Percentiles rank a stretch among this genome's conserved stretches.
These are phyloP conservation scores for Candida alai DNA, from an alignment of 805 yeast species.

Conservation along the genomic window DNA sequence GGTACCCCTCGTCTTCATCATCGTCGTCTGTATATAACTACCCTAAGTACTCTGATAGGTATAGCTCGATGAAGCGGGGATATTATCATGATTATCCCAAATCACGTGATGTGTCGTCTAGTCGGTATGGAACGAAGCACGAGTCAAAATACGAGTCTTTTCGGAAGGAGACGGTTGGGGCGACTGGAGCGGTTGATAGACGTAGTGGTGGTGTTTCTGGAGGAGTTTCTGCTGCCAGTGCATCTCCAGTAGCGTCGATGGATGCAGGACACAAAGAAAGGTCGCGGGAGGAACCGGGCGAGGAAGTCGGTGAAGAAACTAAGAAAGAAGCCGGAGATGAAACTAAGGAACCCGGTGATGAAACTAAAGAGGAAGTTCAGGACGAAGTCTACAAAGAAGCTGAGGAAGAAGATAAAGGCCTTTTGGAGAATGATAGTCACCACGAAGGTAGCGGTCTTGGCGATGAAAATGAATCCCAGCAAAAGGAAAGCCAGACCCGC, in stretches of 20 bases:
- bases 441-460: too few species aligned
- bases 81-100: conserved; percentile 3
- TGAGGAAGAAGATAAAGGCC: neutral
- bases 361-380: conserved; percentile 8
- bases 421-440: conserved; percentile 1
- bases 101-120: conserved; percentile 2
- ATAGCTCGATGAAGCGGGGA: conserved; percentile 11
- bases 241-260: too few species aligned
- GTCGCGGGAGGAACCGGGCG: conserved; percentile 8
- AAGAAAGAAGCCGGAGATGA: conserved; percentile 12
- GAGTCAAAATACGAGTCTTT: neutral
- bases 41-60: conserved; percentile 12
- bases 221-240: too few species aligned
- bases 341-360: conserved; percentile 9
- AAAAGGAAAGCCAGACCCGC: too few species aligned
- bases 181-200: conserved; percentile 1
- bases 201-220: too few species aligned
- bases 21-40: conserved; percentile 7
- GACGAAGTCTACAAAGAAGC: conserved; percentile 4
- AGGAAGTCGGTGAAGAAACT: conserved; percentile 9
- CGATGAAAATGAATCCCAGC: too few species aligned
- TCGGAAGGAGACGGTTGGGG: too few species aligned
- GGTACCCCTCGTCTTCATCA: conserved; percentile 1
- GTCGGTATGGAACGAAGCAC: conserved; percentile 1
- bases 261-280: conserved; percentile 9